Conservation (phyloP, 106 monocot genomes). For the Dendrobium huoshanense region DNA sequence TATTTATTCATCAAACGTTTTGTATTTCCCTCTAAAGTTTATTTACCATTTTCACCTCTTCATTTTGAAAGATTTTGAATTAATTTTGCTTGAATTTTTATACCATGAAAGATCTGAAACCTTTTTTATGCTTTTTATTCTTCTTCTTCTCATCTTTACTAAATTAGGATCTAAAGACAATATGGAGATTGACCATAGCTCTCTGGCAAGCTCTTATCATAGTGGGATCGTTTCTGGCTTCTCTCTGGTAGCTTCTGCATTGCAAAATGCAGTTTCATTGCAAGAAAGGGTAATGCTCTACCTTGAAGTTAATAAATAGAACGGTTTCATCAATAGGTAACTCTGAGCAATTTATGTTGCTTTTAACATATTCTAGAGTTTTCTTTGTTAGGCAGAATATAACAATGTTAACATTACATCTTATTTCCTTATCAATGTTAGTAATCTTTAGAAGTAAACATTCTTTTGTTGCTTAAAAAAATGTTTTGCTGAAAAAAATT, state of each 20-base stretch:
- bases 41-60: neutral
- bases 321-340: neutral
- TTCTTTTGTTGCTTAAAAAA: neutral
- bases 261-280: slow-evolving; percentile 40
- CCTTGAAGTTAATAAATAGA: neutral
- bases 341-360: neutral
- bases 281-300: slow-evolving; percentile 41
- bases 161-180: slow-evolving; percentile 36
- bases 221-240: slow-evolving; percentile 87
- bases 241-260: slow-evolving; percentile 49
- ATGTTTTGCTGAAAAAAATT: too few relatives aligned
- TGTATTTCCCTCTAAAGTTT: neutral
- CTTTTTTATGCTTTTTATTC: neutral
- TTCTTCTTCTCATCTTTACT: neutral
- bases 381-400: neutral
- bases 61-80: neutral
- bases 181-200: slow-evolving; percentile 78
- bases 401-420: neutral
- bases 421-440: neutral
- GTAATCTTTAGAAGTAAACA: neutral
- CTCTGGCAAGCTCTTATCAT: slow-evolving; percentile 82
- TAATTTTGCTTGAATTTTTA: neutral
- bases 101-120: neutral
- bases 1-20: neutral
- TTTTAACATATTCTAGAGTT: neutral